Evolutionary conservation across 169 alveolate species (phyloP).

Genomic region (Plasmodium vivax): DNA sequence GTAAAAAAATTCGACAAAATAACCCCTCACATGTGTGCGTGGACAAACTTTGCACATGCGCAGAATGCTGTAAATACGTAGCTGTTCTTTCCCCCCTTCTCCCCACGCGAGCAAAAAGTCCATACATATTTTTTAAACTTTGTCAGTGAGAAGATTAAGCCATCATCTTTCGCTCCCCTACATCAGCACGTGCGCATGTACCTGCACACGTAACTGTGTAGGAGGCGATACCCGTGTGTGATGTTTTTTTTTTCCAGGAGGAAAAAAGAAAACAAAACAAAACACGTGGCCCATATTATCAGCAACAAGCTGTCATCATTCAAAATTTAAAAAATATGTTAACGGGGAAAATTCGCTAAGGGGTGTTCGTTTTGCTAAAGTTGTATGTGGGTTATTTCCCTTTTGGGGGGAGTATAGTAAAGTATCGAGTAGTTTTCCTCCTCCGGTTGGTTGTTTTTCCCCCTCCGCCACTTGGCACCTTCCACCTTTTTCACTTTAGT

Average conservation of each 20-base stretch:
- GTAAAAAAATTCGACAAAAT: not conserved
- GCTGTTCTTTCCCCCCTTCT: not conserved
- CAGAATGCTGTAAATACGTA: not conserved
- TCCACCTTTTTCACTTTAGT: not conserved
- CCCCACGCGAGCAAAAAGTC: not conserved
- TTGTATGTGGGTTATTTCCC: not conserved
- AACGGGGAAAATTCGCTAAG: not conserved
- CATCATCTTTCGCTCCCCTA: conserved; percentile 47
- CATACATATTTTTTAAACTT: conserved; percentile 64
- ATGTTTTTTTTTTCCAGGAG: conserved; percentile 4
- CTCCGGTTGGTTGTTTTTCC: not conserved
- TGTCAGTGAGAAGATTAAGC: conserved; percentile 78
- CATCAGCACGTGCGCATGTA: not conserved
- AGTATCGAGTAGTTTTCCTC: not conserved
- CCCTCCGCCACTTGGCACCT: not conserved
- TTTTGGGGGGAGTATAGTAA: not conserved
- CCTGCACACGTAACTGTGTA: not conserved
- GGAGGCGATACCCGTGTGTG: not conserved
- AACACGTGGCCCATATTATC: conserved; percentile 58
- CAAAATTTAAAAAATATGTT: conserved; percentile 73
- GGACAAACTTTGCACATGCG: not conserved
- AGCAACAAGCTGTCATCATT: conserved; percentile 56
- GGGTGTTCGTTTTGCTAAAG: not conserved
- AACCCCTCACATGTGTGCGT: not conserved
- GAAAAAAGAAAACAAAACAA: conserved; percentile 22